phyloP scores from a whole-genome alignment of 495 filamentous ascomycete species.

The Penicillium cosmopolitanum region DNA sequence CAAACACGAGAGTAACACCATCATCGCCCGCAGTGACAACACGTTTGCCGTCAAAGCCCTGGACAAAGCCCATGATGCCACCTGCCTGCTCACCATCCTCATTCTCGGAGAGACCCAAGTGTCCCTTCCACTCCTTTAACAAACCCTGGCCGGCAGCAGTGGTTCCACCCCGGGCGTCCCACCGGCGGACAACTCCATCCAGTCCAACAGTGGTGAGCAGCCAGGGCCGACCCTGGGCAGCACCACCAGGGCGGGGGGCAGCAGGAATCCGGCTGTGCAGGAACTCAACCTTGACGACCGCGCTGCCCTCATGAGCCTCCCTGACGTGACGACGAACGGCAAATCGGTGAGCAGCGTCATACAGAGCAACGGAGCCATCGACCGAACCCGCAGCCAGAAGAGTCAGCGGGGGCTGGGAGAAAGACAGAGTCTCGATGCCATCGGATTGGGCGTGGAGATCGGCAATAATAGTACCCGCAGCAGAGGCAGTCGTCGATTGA shows the following conservation, averaged over 20 bases:
- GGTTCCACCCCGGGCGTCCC: conserved; percentile 84
- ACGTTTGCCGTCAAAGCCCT: conserved; percentile 66
- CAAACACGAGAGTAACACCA: conserved; percentile 70
- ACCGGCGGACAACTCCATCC: conserved; percentile 83
- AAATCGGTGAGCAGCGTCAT: conserved; percentile 81
- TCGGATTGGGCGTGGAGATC: conserved; percentile 72
- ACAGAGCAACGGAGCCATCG: conserved; percentile 87
- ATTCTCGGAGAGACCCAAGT: conserved; percentile 77
- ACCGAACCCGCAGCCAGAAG: conserved; percentile 88
- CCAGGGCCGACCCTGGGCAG: conserved; percentile 51
- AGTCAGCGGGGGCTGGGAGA: conserved; percentile 72
- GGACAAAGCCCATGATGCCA: conserved; percentile 87
- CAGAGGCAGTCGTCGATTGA: conserved; percentile 53
- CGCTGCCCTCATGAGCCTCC: conserved; percentile 77
- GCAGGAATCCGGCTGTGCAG: conserved; percentile 48
- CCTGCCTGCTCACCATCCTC: conserved; percentile 59
- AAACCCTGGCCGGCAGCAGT: conserved; percentile 63
- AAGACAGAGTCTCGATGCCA: conserved; percentile 82
- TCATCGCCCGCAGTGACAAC: conserved; percentile 92
- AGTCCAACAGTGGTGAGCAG: conserved; percentile 80
- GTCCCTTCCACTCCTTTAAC: conserved; percentile 80
- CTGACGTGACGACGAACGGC: conserved; percentile 77
- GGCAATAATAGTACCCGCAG: conserved; percentile 80
- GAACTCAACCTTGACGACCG: conserved; percentile 93
- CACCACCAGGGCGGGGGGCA: conserved; percentile 29